Percentiles rank a stretch among this genome's conserved stretches.
These are phyloP conservation scores for Alnus glutinosa DNA, from an alignment of 306 rosid genomes.

Conservation along the genomic window DNA sequence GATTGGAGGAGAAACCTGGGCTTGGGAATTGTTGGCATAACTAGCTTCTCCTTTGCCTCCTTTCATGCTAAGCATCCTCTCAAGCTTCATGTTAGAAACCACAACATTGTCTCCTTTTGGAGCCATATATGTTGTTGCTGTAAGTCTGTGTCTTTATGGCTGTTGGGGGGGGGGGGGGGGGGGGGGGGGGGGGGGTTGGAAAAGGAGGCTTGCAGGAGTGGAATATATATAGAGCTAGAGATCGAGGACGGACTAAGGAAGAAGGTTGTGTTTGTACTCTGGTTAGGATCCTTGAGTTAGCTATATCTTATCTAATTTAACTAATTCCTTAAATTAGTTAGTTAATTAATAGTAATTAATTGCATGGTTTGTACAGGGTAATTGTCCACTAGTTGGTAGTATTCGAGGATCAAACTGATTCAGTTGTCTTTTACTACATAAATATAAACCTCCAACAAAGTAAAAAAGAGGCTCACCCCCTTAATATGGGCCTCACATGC, in stretches of 20 bases:
- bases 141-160: not conserved
- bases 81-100: conserved; percentile 75
- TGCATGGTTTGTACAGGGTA: no score
- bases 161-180: no score
- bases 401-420: no score
- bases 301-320: no score
- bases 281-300: not conserved
- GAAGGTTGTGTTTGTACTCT: not conserved
- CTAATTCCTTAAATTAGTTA: no score
- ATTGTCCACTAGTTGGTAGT: no score
- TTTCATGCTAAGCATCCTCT: conserved; percentile 86
- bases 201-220: not conserved
- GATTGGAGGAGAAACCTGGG: conserved; percentile 42
- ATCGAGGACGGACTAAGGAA: not conserved
- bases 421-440: not conserved
- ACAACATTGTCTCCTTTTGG: conserved; percentile 68
- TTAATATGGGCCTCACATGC: conserved; percentile 44
- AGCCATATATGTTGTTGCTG: conserved; percentile 37
- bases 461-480: not conserved
- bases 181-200: not conserved
- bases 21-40: conserved; percentile 96
- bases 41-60: conserved; percentile 96
- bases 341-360: no score
- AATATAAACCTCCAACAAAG: not conserved
- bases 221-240: not conserved